Conservation (phyloP, 768 basidiomycete species). For the Suillus subalutaceus region DNA sequence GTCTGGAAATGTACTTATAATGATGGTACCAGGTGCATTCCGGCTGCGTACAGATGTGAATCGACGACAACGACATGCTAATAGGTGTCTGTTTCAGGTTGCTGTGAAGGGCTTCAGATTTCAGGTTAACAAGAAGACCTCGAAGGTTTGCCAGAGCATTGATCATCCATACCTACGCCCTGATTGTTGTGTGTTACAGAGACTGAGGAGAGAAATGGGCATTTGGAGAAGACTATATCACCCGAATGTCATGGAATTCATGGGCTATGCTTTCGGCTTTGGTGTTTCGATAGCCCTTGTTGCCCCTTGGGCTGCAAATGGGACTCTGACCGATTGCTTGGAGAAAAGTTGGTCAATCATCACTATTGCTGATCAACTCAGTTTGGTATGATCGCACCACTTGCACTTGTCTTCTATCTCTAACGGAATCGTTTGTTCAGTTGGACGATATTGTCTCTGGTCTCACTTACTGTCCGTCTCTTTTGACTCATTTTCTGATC, state of each 20-base stretch:
- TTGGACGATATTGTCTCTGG: constrained; percentile 11
- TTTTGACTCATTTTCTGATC: neutral
- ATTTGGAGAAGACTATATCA: constrained; percentile 26
- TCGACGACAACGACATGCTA: neutral
- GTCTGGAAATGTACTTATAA: constrained; percentile 15
- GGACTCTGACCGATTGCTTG: constrained; percentile 14
- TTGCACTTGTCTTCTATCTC: neutral
- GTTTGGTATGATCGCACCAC: neutral
- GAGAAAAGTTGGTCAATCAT: constrained; percentile 1
- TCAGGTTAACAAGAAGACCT: neutral
- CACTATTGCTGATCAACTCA: neutral
- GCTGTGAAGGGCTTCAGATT: constrained; percentile 15
- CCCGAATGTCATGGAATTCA: constrained; percentile 26
- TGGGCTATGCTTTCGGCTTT: constrained; percentile 23
- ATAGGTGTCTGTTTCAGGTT: constrained; percentile 10
- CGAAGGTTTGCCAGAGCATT: constrained; percentile 1
- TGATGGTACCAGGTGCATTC: neutral
- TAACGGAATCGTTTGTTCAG: neutral
- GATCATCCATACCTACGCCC: neutral
- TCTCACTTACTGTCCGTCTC: constrained; percentile 13
- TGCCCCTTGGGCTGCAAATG: constrained; percentile 24
- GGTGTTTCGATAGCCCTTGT: constrained; percentile 26
- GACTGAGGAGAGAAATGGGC: constrained; percentile 25
- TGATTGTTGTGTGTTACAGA: constrained; percentile 8
- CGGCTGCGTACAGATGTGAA: constrained; percentile 4